Base-by-base conservation (phyloP, 2,329 filamentous ascomycete species). In the Ustulina deusta region DNA sequence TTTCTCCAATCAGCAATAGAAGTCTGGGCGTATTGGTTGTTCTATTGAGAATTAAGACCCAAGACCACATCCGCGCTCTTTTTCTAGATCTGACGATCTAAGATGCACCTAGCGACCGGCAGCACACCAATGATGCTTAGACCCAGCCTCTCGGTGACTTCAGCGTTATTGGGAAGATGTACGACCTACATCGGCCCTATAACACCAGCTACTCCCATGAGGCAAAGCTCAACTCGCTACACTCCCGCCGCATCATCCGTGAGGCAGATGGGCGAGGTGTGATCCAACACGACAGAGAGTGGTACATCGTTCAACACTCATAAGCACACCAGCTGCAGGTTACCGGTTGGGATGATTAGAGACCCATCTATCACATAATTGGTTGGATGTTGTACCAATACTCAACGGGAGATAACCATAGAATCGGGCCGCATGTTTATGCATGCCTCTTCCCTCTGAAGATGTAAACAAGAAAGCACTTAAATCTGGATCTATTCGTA, bases 341-440 rank as follows among this genome's bases (percentile, higher is more conserved):
- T 57, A 2, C 60, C 60, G 34, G 20, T 6, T 55, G n/a, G 11
- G 36, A 48, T 42, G 22, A 57, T 54, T n/a, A 34, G 20, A 44
- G 20, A 36, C 7, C 15, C 17, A 7, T 36, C 25, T 46, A 38
- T 29, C 34, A 7, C 40, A 54, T 27, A 17, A 61, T 20, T 27
- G 32, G 38, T 44, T 10, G 27, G 49, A 40, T 42, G 51, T 22
- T 49, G 49, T 54, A 36, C 49, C n/a, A 46, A 48, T 40, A 46
- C 20, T 36, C 40, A 20, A 6, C 20, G n/a, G n/a, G 27, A 27
- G 29, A 29, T 44, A 52, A 55, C 49, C n/a, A 36, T 46, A 52
- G 25, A 69, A 58, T 69, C 60, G 56, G 66, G 29, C 55, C 63
- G 58, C 34, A 54, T 22, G 34, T 44, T 40, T n/a, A 52, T 34